phyloP scores from a whole-genome alignment of 805 yeast species.

The Hanseniaspora jakobsenii region DNA sequence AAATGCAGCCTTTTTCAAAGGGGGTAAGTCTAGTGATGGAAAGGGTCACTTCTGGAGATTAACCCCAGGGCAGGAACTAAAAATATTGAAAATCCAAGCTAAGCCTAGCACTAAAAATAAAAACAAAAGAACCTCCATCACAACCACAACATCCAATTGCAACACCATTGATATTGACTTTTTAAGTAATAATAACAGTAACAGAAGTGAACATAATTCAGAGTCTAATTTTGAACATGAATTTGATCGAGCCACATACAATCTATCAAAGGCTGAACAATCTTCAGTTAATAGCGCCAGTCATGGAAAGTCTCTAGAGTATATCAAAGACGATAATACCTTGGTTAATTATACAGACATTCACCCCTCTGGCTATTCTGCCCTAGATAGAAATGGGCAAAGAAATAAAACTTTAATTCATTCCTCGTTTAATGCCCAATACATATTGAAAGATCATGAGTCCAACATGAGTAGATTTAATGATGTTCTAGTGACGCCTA shows the following conservation, averaged over 20 bases:
- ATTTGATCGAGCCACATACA: no score
- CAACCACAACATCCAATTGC: not conserved
- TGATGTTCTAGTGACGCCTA: not conserved
- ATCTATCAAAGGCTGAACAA: no score
- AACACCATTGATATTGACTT: not conserved
- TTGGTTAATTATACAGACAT: not conserved
- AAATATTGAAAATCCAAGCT: slow-evolving; percentile 47
- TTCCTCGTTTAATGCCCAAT: no score
- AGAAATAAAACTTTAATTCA: not conserved
- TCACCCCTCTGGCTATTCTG: not conserved
- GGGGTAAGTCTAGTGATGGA: slow-evolving; percentile 81
- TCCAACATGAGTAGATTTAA: not conserved
- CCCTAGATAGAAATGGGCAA: not conserved
- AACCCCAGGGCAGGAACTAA: slow-evolving; percentile 67
- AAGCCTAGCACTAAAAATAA: slow-evolving; percentile 29
- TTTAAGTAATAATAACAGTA: not conserved
- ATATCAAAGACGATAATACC: slow-evolving; percentile 15
- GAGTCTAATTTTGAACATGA: not conserved
- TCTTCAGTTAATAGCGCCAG: slow-evolving; percentile 3
- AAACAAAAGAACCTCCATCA: slow-evolving; percentile 29
- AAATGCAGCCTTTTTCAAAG: slow-evolving; percentile 81
- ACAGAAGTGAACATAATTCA: not conserved
- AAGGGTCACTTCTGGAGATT: slow-evolving; percentile 87
- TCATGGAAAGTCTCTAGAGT: slow-evolving; percentile 2
- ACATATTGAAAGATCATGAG: not conserved